Evolutionary conservation across 805 yeast genomes (phyloP), one percentile per base, ranked within the genome.

Genomic region (Candida oleophila): DNA sequence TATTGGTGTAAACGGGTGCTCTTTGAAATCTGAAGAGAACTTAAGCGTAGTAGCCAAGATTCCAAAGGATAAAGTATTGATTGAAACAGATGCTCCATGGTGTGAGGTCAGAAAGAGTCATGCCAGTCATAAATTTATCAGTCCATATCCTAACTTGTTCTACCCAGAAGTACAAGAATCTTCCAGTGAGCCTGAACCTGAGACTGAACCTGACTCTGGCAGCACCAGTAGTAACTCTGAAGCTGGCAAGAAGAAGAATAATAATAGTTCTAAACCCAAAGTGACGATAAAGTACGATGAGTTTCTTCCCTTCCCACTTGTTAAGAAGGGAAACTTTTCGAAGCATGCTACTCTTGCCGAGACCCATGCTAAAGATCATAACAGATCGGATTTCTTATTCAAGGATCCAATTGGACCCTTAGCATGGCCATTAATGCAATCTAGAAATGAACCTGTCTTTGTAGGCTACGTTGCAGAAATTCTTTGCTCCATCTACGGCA

Each of bases 1-100:
- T 53, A 78, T 94, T 43, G 90, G 98, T 37, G 73, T 94, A 49
- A 94, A 94, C 63, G 99, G 99, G 3, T 94, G 98, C 59, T 90
- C 98, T 1, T 75, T 94, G 53, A 87, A 85, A 58, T 81, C 88
- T 0, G 80, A 80, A 47, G 90, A 86, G 51, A 89, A 87, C 58
- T 66, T 90, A 12, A 73, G 75, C 22, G 89, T 84, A 20, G 89
- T 84, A 0, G 66, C 69, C 37, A 56, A 62, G 20, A 78, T 94
- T n/a, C 98, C 98, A 0, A 57, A 82, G 7, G 80, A 82, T 3
- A 77, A 74, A 56, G 63, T 94, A 38, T 66, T 92, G 76, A 77
- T 94, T 8, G 99, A 94, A 61, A 92, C 97, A 0, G 99, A 94
- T 66, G 90, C 97, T 2, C 99, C 99, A 1, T 94, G 99, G 99